Percentiles rank a stretch among this genome's conserved stretches.
phyloP scores from a whole-genome alignment of 148 eudicot genomes.

The Beta vulgaris region DNA sequence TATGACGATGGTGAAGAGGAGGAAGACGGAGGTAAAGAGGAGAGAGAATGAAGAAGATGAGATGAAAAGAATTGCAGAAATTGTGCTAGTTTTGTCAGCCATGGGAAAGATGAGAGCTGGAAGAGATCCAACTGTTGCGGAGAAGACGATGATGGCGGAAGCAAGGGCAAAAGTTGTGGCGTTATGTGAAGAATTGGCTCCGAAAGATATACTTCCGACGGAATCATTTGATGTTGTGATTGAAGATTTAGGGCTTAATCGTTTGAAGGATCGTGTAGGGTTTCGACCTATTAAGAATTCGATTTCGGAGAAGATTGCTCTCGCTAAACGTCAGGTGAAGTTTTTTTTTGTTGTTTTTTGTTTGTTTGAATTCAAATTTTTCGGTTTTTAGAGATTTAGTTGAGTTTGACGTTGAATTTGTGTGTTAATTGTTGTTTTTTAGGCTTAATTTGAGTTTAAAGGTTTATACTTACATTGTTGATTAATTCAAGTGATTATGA shows the following conservation, averaged over 20 bases:
- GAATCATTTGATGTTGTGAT: constrained; percentile 57
- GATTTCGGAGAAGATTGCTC: constrained; percentile 54
- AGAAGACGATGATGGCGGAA: constrained; percentile 71
- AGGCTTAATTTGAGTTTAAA: not conserved
- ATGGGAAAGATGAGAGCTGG: constrained; percentile 90
- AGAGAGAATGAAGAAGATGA: constrained; percentile 23
- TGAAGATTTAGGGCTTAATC: constrained; percentile 78
- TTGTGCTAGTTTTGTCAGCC: constrained; percentile 73
- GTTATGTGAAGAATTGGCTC: constrained; percentile 59
- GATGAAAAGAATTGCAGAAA: constrained; percentile 73
- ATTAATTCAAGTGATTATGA: not conserved
- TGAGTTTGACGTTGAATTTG: not conserved
- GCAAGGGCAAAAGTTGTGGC: constrained; percentile 60
- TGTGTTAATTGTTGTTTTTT: not conserved
- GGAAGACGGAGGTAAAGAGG: constrained; percentile 22
- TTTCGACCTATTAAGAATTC: constrained; percentile 59
- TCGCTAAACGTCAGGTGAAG: constrained; percentile 65
- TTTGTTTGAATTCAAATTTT: not conserved
- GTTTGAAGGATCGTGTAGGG: constrained; percentile 54
- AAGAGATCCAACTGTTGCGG: constrained; percentile 52
- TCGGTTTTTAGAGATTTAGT: not conserved
- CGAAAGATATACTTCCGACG: constrained; percentile 73
- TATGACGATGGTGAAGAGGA: not conserved
- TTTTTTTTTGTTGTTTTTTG: not conserved
- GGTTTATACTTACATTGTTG: not conserved